Base-by-base conservation (phyloP, 2,329 filamentous ascomycete species). In the Hypoxylon sp. region DNA sequence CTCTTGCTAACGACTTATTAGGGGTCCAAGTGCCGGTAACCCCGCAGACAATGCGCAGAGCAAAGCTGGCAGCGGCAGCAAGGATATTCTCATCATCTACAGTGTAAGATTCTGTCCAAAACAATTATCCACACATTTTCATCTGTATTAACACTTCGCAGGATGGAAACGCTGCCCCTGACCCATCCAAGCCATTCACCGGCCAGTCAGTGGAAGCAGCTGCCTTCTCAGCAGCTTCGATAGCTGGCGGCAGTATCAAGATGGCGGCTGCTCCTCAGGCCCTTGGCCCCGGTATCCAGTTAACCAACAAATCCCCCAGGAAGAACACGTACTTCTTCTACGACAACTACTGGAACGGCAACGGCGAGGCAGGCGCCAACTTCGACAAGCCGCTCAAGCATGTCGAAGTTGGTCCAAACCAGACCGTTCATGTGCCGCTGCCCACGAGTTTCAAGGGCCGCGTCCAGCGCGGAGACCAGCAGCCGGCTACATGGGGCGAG, bases 281-380 rank as follows among this genome's bases (percentile, higher is more conserved):
- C 2, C 52, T 35, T 1, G 69, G 67, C 13, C 77, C 80, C 6
- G 80, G 80, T 9, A 80, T 82, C 59, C 68, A 75, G 24, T 72
- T 82, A n/a, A 79, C 73, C 65, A 81, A 82, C 73, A 78, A 78
- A 56, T 78, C 77, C 14, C 53, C 67, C 17, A 75, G 75, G 53
- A 71, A 77, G 46, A 62, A 78, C 64, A 76, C 73, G 0, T 82
- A 80, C 73, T 79, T 74, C 67, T 82, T 82, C 77, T 82, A 79
- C 73, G 73, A 81, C 63, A 82, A 82, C 73, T 78, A 78, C 73
- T 81, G 78, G 79, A 81, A 82, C 69, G 81, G 80, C 57, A 76
- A 80, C 69, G 80, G 80, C 46, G 74, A 70, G 11, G 80, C 76
- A 3, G 80, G 78, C 2, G 77, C 80, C 24, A 82, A 82, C 73